Base-by-base conservation (phyloP, 495 filamentous ascomycete genomes). In the Penicillium cinerascens region DNA sequence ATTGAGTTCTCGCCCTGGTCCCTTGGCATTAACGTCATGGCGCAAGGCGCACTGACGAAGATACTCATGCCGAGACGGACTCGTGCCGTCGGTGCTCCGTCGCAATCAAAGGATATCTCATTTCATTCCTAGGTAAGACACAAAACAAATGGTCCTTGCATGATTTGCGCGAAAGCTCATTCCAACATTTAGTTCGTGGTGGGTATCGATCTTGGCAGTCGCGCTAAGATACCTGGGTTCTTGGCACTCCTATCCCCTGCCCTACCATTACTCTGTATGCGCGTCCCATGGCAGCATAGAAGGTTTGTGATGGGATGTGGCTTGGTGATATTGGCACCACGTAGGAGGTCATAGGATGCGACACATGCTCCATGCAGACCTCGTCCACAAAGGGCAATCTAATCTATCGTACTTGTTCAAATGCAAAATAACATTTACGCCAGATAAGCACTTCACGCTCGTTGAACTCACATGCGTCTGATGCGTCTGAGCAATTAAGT, bases 21-120 rank as follows among this genome's bases (percentile, higher is more conserved):
- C 44, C 42, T 55, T 63, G 69, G 65, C 63, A 42, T 44, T n/a
- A 33, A 59, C 56, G 65, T 68, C 61, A 54, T 61, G 42, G 55
- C 39, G 49, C 53, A 39, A 50, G 37, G 45, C 29, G 48, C 18
- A 35, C 20, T 51, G 22, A 44, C 10, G 15, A 29, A 25, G 16
- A 13, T 47, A 60, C 51, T 52, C 37, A 60, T 54, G 57, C 53
- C 54, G 10, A 52, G 44, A 49, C 37, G 43, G 47, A 42, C 43
- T 44, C 7, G 25, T 47, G 40, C 51, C 35, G 36, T 44, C 35
- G 44, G n/a, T n/a, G n/a, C n/a, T n/a, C n/a, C 23, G 15, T 15
- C n/a, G 16, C 37, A 1, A 39, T 13, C 2, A 13, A 15, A 33
- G 8, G 1, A 10, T 13, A 0, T 1, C 29, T 33, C 29, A 13